Percentiles rank a stretch among this genome's conserved stretches.
phyloP scores from a whole-genome alignment of 805 yeast species.

The Kodamaea kakaduensis region DNA sequence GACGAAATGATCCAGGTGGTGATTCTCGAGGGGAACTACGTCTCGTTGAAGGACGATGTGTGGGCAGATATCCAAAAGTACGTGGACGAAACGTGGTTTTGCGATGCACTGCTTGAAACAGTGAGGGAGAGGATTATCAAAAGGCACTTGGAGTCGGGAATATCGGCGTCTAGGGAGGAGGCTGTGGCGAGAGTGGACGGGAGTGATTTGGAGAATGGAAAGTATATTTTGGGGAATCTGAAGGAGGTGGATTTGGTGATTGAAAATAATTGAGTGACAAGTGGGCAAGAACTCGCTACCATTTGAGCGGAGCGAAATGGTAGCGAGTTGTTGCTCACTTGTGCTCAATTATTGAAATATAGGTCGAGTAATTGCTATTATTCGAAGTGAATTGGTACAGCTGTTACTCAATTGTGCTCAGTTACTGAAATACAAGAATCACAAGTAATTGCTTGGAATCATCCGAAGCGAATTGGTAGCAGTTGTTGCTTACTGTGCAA shows the following conservation, averaged over 20 bases:
- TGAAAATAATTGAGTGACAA: conserved; percentile 1
- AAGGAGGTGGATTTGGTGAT: conserved; percentile 9
- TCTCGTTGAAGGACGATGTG: conserved; percentile 19
- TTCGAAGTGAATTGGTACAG: too few species aligned
- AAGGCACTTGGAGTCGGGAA: conserved; percentile 24
- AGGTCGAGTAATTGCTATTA: too few species aligned
- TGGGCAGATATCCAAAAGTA: conserved; percentile 18
- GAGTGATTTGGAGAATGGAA: conserved; percentile 67
- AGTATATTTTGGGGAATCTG: conserved; percentile 20
- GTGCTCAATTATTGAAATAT: too few species aligned
- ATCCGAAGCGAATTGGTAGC: too few species aligned
- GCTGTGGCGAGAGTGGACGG: conserved; percentile 49
- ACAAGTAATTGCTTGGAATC: too few species aligned
- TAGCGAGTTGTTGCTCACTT: too few species aligned
- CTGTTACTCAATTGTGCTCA: too few species aligned
- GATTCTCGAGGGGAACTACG: conserved; percentile 26
- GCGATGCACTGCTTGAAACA: conserved; percentile 15
- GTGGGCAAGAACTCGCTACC: too few species aligned
- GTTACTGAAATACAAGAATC: too few species aligned
- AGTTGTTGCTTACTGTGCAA: too few species aligned
- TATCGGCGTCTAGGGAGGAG: conserved; percentile 31
- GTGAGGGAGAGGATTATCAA: conserved; percentile 17
- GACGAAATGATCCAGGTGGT: conserved; percentile 18
- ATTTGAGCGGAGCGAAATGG: too few species aligned
- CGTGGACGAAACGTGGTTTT: conserved; percentile 21